Evolutionary conservation across 208 protist species (phyloP).

Genomic region (Acanthamoeba lenticulata): DNA sequence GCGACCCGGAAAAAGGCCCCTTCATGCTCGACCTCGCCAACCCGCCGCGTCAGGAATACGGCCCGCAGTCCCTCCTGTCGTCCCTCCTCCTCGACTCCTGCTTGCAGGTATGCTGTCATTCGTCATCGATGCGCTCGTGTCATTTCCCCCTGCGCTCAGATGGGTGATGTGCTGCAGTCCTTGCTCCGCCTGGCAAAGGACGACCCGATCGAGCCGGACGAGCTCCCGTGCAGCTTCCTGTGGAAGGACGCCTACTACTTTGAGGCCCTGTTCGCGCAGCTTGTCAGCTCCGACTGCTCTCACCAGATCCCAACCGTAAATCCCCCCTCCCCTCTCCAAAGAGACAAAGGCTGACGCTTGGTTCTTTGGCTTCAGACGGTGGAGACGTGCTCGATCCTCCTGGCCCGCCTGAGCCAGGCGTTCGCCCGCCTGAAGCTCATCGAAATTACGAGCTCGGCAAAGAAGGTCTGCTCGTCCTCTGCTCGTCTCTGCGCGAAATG

Average conservation of each 20-base stretch:
- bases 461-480: not conserved
- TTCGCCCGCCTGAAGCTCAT: not conserved
- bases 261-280: not conserved
- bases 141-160: not conserved
- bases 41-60: not conserved
- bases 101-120: not conserved
- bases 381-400: conserved; percentile 4
- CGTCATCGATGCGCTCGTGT: not conserved
- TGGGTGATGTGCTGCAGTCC: not conserved
- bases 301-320: not conserved
- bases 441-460: not conserved
- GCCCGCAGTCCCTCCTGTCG: not conserved
- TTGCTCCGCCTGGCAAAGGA: not conserved
- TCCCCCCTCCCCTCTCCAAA: not conserved
- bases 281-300: conserved; percentile 1
- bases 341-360: not conserved
- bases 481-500: not conserved
- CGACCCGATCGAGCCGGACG: not conserved
- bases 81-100: not conserved
- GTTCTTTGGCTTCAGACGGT: not conserved
- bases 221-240: not conserved
- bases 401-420: conserved; percentile 22
- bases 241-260: conserved; percentile 54
- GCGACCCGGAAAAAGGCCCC: not conserved
- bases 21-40: conserved; percentile 52